Base-by-base conservation (phyloP, 495 filamentous ascomycete species). In the Aspergillus heteromorphus region DNA sequence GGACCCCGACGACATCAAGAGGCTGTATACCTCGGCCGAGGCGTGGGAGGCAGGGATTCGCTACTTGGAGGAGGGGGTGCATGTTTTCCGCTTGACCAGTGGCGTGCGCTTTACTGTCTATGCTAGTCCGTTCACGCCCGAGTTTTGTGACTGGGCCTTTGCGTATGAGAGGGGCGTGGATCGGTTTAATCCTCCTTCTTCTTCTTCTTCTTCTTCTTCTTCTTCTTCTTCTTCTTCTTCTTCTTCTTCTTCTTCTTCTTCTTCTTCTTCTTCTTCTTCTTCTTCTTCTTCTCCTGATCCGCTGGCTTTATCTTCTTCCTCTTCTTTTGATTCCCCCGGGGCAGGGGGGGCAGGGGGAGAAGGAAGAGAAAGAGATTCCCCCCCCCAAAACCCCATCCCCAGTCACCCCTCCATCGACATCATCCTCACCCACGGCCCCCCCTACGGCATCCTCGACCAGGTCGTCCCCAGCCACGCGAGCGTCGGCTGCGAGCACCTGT, bases 341-440 rank as follows among this genome's bases (percentile, higher is more conserved):
- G 27, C 9, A 52, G 25, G 16, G 29, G 30, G 18, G 36, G 29
- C 40, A 4, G 27, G 25, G 9, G 25, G 11, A n/a, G 18, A 19
- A 25, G 50, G 38, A 27, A 14, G 34, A 18, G 40, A 42, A 14
- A 31, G 23, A 29, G 31, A 25, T 5, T 27, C 73, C 74, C 0
- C 66, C 49, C 14, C n/a, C n/a, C n/a, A n/a, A n/a, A 73, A 75
- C 27, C 79, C 80, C 1, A 69, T 79, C 58, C 85, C 76, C 0
- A 57, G 63, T 56, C 80, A 67, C 48, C 67, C 77, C 0, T 62
- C 55, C 1, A 67, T 86, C 11, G 85, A 92, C 57, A 75, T 92
- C 2, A 74, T 85, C 40, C 77, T 92, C 55, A 91, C 88, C 0
- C 88, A 93, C 59, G 85, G 87, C 2, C 89, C 89, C 7, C 87